These are phyloP conservation scores for Aaosphaeria pasadenensis DNA, from an alignment of 2,329 filamentous ascomycete species.

Conservation along the genomic window DNA sequence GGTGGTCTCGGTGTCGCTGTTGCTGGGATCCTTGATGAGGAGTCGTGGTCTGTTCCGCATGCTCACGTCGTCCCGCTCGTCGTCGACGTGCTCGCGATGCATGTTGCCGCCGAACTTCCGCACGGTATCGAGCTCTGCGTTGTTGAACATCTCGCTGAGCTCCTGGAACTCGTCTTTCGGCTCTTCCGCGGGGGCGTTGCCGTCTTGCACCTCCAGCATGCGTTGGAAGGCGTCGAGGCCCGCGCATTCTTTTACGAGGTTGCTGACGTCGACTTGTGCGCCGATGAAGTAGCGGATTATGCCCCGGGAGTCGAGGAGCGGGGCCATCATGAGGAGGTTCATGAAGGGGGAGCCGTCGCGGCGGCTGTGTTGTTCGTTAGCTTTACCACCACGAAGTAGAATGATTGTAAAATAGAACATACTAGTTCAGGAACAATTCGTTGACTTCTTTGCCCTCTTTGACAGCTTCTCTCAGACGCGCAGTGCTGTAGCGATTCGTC, in stretches of 20 bases:
- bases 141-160: conserved; percentile 68
- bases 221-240: conserved; percentile 61
- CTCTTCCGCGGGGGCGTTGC: conserved; percentile 22
- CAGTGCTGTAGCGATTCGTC: conserved; percentile 62
- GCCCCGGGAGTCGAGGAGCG: conserved; percentile 66
- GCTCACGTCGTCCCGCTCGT: conserved; percentile 45
- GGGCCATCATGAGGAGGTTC: conserved; percentile 73
- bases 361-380: conserved; percentile 43
- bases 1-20: conserved; percentile 20
- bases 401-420: conserved; percentile 20
- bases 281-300: conserved; percentile 68
- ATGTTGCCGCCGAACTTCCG: conserved; percentile 62
- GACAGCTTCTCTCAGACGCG: conserved; percentile 61
- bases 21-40: conserved; percentile 47
- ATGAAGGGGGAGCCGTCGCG: conserved; percentile 76
- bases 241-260: conserved; percentile 63
- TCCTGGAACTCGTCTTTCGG: conserved; percentile 63
- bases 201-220: conserved; percentile 41
- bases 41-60: conserved; percentile 42
- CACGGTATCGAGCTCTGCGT: conserved; percentile 63
- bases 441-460: conserved; percentile 65
- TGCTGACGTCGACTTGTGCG: conserved; percentile 69
- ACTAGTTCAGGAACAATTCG: conserved; percentile 76
- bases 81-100: conserved; percentile 53
- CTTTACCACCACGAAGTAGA: background rate